These are phyloP conservation scores for Heterotrichella gracilis DNA, from an alignment of 352 stramenopile species.

Conservation along the genomic window DNA sequence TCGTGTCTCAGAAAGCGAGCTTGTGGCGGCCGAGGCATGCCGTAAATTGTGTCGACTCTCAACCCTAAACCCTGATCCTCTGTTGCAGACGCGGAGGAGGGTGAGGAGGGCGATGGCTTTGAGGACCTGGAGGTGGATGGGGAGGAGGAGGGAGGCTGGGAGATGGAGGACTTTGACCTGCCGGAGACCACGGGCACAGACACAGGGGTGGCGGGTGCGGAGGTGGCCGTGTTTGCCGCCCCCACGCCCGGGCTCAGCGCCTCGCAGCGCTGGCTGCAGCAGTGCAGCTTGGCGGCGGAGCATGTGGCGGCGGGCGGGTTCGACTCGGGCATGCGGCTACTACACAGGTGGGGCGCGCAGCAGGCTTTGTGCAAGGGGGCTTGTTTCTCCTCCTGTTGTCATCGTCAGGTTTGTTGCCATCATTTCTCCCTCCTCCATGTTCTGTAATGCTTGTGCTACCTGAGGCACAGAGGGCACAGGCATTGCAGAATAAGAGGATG, in stretches of 20 bases:
- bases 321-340: conserved; percentile 71
- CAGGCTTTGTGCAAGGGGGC: too few relatives aligned
- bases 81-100: conserved; percentile 34
- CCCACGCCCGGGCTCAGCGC: conserved; percentile 47
- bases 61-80: too few relatives aligned
- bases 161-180: conserved; percentile 33
- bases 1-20: too few relatives aligned
- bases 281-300: conserved; percentile 76
- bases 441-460: too few relatives aligned
- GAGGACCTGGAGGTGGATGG: conserved; percentile 46
- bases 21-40: too few relatives aligned
- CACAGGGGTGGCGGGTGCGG: conserved; percentile 15
- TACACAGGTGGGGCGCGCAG: too few relatives aligned
- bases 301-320: conserved; percentile 75
- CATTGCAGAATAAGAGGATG: too few relatives aligned
- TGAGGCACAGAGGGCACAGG: too few relatives aligned
- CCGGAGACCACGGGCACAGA: conserved; percentile 20
- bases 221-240: conserved; percentile 41
- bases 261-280: conserved; percentile 56
- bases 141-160: conserved; percentile 17
- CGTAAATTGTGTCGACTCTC: too few relatives aligned
- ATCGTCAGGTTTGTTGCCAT: too few relatives aligned
- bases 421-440: too few relatives aligned
- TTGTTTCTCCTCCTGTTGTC: too few relatives aligned
- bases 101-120: conserved; percentile 39